Base-by-base conservation (phyloP, 306 rosid species). In the Trifolium fragiferum region DNA sequence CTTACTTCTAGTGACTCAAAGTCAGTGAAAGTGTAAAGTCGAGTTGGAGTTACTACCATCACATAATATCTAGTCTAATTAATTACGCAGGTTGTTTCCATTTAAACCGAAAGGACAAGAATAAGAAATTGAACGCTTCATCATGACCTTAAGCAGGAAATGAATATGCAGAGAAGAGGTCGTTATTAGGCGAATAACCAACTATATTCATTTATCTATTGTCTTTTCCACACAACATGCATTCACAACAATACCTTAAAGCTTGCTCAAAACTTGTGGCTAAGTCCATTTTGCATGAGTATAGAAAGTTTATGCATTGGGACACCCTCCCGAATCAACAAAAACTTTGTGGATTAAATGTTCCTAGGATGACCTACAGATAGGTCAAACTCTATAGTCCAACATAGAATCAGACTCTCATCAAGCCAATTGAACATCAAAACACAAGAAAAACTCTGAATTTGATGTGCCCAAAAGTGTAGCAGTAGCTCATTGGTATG, bases 241-340 rank as follows among this genome's bases (percentile, higher is more conserved):
- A 79, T 93, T 93, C 77, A 93, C 94, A 54, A 93, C 88, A 66
- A 91, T 90, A 61, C 97, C 98, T 78, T 82, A 89, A 76, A 93
- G 76, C 87, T 83, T 93, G 87, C 81, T 66, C 78, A 93, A 88
- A 80, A 87, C 77, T 7, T 94, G 94, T 2, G 97, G 96, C 86
- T 88, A 91, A 68, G 84, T 78, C 95, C 98, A 89, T 81, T 91
- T 94, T 0, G 96, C 98, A 82, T 94, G 97, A 81, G 85, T 86
- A 58, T 93, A 94, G 80, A 91, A 94, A 6, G 97, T 90, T 75
- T 94, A 95, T 35, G 94, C 88, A 72, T 94, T 89, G 72, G 91
- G 98, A 79, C 98, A 88, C 70, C 97, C 98, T 54, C 98, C 96
- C 51, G 96, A 91, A 88, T 91, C 97, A 75, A 91, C 96, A 83